Percentiles rank a stretch among this genome's conserved stretches.
Conservation (phyloP, 225 moss, liverwort and hornwort genomes). For the Climacium dendroides region DNA sequence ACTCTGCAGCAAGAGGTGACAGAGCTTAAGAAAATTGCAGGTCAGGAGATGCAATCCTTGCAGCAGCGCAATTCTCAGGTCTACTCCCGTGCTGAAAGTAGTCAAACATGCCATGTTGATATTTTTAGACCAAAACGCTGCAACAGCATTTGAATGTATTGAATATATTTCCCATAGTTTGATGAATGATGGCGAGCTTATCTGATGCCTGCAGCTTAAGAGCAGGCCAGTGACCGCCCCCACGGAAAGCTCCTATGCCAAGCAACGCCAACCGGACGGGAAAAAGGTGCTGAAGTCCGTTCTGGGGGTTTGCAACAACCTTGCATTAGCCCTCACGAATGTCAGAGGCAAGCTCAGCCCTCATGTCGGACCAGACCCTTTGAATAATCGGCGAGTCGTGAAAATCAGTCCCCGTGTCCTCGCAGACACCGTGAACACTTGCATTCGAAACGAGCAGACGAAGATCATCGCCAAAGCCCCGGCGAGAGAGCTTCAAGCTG, state of each 20-base stretch:
- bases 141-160: neutral
- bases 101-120: neutral
- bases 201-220: conserved; percentile 13
- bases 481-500: neutral
- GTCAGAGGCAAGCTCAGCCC: conserved; percentile 27
- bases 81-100: neutral
- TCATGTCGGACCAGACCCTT: neutral
- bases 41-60: conserved; percentile 15
- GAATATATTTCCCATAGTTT: neutral
- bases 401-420: neutral
- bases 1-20: conserved; percentile 36
- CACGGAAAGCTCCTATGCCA: conserved; percentile 8
- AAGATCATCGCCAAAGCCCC: neutral
- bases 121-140: neutral
- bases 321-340: conserved; percentile 25
- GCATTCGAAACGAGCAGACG: conserved; percentile 8
- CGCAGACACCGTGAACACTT: conserved; percentile 3
- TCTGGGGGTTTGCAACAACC: conserved; percentile 34
- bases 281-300: conserved; percentile 24
- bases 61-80: conserved; percentile 28
- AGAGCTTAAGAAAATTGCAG: conserved; percentile 23
- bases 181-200: neutral
- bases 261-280: conserved; percentile 15
- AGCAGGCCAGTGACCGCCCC: conserved; percentile 10
- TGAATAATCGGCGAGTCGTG: neutral